Conservation (phyloP, 2,329 filamentous ascomycete species). For the Alternaria hordeiaustralica region DNA sequence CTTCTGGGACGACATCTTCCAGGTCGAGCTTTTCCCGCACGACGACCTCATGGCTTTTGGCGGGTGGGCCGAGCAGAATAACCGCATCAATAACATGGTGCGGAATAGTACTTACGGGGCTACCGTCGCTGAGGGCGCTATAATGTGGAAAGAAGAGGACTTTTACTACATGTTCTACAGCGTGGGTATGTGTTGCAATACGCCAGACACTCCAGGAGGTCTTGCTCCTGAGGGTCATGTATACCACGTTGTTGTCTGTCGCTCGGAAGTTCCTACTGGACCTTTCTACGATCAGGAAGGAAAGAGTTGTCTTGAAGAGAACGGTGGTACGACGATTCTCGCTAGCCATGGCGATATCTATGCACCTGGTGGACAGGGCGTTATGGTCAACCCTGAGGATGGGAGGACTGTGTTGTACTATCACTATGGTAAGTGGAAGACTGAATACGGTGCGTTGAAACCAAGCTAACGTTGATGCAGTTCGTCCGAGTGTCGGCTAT, state of each 20-base stretch:
- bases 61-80: constrained; percentile 2
- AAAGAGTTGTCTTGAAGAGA: constrained; percentile 52
- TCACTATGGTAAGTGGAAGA: constrained; percentile 34
- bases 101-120: constrained; percentile 25
- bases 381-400: constrained; percentile 25
- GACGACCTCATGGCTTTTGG: constrained; percentile 14
- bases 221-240: constrained; percentile 62
- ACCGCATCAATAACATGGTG: constrained; percentile 22
- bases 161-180: constrained; percentile 70
- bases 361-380: constrained; percentile 43
- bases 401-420: constrained; percentile 38
- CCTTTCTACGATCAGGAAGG: constrained; percentile 53
- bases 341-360: constrained; percentile 59
- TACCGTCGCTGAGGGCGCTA: constrained; percentile 57
- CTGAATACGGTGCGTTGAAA: neutral
- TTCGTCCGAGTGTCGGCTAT: constrained; percentile 34
- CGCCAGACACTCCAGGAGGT: constrained; percentile 46
- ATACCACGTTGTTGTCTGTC: constrained; percentile 69
- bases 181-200: constrained; percentile 65
- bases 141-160: constrained; percentile 56
- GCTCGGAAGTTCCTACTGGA: constrained; percentile 57
- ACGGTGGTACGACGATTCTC: constrained; percentile 66
- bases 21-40: constrained; percentile 55
- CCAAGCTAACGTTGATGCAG: constrained; percentile 16
- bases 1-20: constrained; percentile 71